phyloP scores from a whole-genome alignment of 2,329 filamentous ascomycete species.

The Phialocephala sp. region DNA sequence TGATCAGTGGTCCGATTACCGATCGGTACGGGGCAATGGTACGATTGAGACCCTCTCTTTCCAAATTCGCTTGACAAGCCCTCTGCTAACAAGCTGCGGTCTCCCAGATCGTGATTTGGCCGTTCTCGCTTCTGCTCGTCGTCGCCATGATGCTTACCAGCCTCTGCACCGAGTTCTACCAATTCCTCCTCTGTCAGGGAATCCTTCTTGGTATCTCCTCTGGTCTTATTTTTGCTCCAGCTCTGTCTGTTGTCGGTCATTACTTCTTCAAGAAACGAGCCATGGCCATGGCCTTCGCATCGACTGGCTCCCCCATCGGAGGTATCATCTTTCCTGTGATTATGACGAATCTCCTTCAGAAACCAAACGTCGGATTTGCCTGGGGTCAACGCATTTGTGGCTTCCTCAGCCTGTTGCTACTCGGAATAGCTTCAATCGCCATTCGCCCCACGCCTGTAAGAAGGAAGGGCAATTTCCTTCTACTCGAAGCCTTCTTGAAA shows the following conservation, averaged over 20 bases:
- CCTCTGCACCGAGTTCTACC: slow-evolving; percentile 58
- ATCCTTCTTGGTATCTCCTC: slow-evolving; percentile 75
- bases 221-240: slow-evolving; percentile 83
- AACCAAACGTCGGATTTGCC: slow-evolving; percentile 52
- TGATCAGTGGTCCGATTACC: slow-evolving; percentile 63
- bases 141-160: slow-evolving; percentile 67
- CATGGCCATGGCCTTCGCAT: slow-evolving; percentile 79
- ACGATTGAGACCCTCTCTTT: not conserved
- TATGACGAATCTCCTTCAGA: slow-evolving; percentile 59
- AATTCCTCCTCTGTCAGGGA: slow-evolving; percentile 66
- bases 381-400: slow-evolving; percentile 60
- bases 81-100: not conserved
- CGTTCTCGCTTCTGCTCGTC: slow-evolving; percentile 47
- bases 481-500: slow-evolving; percentile 53
- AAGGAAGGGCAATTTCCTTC: slow-evolving; percentile 45
- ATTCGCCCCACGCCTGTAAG: slow-evolving; percentile 52
- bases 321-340: slow-evolving; percentile 69
- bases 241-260: slow-evolving; percentile 78
- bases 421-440: slow-evolving; percentile 48
- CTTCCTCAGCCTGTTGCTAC: slow-evolving; percentile 52
- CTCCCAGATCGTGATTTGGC: slow-evolving; percentile 37
- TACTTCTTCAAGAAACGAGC: slow-evolving; percentile 78
- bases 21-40: slow-evolving; percentile 64
- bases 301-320: slow-evolving; percentile 74
- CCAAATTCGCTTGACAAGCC: not conserved